These are phyloP conservation scores for Pseudocercospora pini-densiflorae DNA, from an alignment of 2,329 filamentous ascomycete genomes.

Conservation along the genomic window DNA sequence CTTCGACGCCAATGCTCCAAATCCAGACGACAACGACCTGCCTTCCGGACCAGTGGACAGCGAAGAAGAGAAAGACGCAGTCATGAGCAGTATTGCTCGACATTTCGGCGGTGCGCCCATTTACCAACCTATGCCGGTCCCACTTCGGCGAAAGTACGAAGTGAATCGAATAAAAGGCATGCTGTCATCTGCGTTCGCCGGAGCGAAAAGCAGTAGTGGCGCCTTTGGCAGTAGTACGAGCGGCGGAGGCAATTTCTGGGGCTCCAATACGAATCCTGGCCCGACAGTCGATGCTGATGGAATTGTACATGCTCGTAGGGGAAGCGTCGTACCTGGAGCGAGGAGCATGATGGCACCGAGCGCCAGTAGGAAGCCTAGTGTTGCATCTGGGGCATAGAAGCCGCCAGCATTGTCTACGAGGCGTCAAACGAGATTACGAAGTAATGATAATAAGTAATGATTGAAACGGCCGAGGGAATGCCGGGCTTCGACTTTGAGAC, in stretches of 20 bases:
- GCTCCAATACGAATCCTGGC: slow-evolving; percentile 5
- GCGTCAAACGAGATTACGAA: neutral
- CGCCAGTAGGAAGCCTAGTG: slow-evolving; percentile 31
- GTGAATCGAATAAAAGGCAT: slow-evolving; percentile 67
- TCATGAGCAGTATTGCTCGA: slow-evolving; percentile 77
- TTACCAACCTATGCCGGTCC: slow-evolving; percentile 63
- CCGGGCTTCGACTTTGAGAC: neutral
- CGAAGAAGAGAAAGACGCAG: slow-evolving; percentile 88
- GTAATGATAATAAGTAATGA: neutral
- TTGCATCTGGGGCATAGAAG: slow-evolving; percentile 26
- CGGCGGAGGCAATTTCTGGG: slow-evolving; percentile 20
- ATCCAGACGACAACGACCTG: slow-evolving; percentile 80
- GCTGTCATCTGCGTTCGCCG: slow-evolving; percentile 62
- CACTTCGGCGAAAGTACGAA: slow-evolving; percentile 61
- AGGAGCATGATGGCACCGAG: slow-evolving; percentile 33
- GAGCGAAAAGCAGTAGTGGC: slow-evolving; percentile 5
- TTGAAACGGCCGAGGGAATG: neutral
- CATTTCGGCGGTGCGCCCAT: slow-evolving; percentile 77
- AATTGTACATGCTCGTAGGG: slow-evolving; percentile 27
- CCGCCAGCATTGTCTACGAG: neutral
- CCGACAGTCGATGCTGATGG: slow-evolving; percentile 27
- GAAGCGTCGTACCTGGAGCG: slow-evolving; percentile 30
- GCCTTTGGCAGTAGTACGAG: slow-evolving; percentile 12
- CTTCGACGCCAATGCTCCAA: slow-evolving; percentile 85
- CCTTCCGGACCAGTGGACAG: slow-evolving; percentile 80